Base-by-base conservation (phyloP, 352 stramenopile genomes). In the Pythium brachiatum region DNA sequence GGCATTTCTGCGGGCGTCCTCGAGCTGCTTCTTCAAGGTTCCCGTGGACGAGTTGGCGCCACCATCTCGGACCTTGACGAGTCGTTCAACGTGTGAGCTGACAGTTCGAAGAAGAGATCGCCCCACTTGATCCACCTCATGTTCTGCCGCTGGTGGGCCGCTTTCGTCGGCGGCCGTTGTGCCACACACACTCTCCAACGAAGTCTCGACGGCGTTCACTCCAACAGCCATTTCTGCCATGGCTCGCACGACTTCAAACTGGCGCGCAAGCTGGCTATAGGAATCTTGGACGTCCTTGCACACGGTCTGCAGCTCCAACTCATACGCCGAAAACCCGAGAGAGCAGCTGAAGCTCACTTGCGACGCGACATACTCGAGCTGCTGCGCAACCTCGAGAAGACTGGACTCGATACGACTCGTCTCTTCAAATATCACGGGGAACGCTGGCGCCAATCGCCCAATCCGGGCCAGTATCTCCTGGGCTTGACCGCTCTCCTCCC, bases 341-440 rank as follows among this genome's bases (percentile, higher is more conserved):
- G 44, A 20, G 23, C 38, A 48, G 21, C 57, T 68, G 27, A 72
- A 72, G 32, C 51, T 68, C 7, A 72, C 36, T 27, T 64, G 65
- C 7, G 65, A 68, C 13, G 43, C 53, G 7, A 64, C 25, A 32
- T 72, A 72, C 47, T 72, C 65, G 15, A 72, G 53, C 43, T 72
- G 65, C 21, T 72, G 65, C 11, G 59, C 54, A 26, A 68, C 41
- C 31, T 72, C 65, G 3, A 72, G 59, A 12, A 62, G 12, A 2
- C 25, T 57, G 13, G 65, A 61, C 21, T 68, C 64, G 2, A 60
- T 4, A 11, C 29, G 39, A 32, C 31, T 26, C 18, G 59, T 64
- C 0, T 60, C 62, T 57, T 62, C 61, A n/a, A 51, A 62, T 7
- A 62, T 25, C 21, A 50, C 31, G 16, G 61, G 54, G 36, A 68